phyloP scores from a whole-genome alignment of 768 basidiomycete genomes.

The Phlegmacium glaucopus region DNA sequence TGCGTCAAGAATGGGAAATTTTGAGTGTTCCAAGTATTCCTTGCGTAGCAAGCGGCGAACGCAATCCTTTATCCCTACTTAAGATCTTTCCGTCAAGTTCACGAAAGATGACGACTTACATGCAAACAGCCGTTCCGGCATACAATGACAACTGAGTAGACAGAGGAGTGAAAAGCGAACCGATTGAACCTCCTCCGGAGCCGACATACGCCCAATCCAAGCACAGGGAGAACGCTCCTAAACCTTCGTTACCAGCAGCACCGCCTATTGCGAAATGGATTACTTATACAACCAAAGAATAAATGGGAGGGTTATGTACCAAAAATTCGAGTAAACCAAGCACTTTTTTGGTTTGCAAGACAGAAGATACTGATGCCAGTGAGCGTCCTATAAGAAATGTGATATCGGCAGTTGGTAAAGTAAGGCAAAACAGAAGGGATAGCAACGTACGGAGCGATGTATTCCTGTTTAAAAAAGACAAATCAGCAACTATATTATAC shows the following conservation, averaged over 20 bases:
- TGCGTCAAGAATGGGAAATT: slow-evolving; percentile 56
- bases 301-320: slow-evolving; percentile 19
- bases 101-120: slow-evolving; percentile 21
- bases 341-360: slow-evolving; percentile 34
- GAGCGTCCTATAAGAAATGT: slow-evolving; percentile 22
- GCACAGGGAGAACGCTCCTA: slow-evolving; percentile 49
- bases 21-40: slow-evolving; percentile 51
- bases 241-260: slow-evolving; percentile 50
- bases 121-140: slow-evolving; percentile 42
- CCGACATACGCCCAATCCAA: slow-evolving; percentile 54
- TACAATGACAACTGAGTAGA: slow-evolving; percentile 43
- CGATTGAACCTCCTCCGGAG: slow-evolving; percentile 31
- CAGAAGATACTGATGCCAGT: slow-evolving; percentile 48
- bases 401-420: background rate
- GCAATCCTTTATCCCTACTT: slow-evolving; percentile 23
- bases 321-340: slow-evolving; percentile 42
- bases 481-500: too few species aligned
- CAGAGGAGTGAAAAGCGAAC: slow-evolving; percentile 40
- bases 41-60: slow-evolving; percentile 39
- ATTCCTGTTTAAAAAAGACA: slow-evolving; percentile 10
- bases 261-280: slow-evolving; percentile 23
- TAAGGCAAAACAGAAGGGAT: background rate
- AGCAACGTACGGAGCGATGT: slow-evolving; percentile 14
- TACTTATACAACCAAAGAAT: slow-evolving; percentile 1
- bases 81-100: background rate